Evolutionary conservation across 1,284 basidiomycete species (phyloP).

Genomic region (Sporisorium sorghi): DNA sequence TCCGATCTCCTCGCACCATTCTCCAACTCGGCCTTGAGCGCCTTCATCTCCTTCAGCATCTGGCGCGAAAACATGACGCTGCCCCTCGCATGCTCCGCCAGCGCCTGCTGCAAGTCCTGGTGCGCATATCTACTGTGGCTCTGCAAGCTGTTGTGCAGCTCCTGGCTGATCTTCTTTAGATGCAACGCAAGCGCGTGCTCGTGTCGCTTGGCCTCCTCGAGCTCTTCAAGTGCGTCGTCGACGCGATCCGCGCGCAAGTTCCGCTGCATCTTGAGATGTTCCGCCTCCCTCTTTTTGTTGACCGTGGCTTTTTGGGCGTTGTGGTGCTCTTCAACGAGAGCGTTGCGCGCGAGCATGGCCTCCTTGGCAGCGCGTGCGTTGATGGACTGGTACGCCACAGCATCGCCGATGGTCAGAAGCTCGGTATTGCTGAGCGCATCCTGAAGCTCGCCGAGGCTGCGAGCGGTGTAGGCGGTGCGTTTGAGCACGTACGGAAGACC

Average conservation of each 20-base stretch:
- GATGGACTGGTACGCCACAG: slow-evolving; percentile 60
- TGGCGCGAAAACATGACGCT: slow-evolving; percentile 46
- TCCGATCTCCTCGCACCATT: slow-evolving; percentile 5
- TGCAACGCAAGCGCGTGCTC: slow-evolving; percentile 48
- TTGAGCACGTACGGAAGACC: slow-evolving; percentile 47
- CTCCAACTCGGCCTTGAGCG: slow-evolving; percentile 37
- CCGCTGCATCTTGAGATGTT: slow-evolving; percentile 51
- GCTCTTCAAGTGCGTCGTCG: slow-evolving; percentile 58
- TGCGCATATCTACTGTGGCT: slow-evolving; percentile 61
- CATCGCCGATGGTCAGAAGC: slow-evolving; percentile 54
- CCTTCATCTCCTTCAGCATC: slow-evolving; percentile 46
- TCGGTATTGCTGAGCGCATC: slow-evolving; percentile 47
- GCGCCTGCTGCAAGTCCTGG: slow-evolving; percentile 56
- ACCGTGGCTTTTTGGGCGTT: slow-evolving; percentile 54
- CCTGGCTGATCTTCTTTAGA: slow-evolving; percentile 44
- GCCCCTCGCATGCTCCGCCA: slow-evolving; percentile 57
- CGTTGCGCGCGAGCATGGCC: slow-evolving; percentile 61
- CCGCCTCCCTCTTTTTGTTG: slow-evolving; percentile 57
- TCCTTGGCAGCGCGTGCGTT: slow-evolving; percentile 62
- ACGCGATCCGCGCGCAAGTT: slow-evolving; percentile 52
- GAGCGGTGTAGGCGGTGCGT: slow-evolving; percentile 37
- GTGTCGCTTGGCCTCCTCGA: slow-evolving; percentile 60
- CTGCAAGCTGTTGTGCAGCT: slow-evolving; percentile 55
- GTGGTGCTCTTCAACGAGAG: slow-evolving; percentile 63
- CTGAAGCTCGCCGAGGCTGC: slow-evolving; percentile 42